Percentiles rank a stretch among this genome's conserved stretches.
phyloP scores from a whole-genome alignment of 2,329 filamentous ascomycete genomes.

The Dactylonectria macrodidyma region DNA sequence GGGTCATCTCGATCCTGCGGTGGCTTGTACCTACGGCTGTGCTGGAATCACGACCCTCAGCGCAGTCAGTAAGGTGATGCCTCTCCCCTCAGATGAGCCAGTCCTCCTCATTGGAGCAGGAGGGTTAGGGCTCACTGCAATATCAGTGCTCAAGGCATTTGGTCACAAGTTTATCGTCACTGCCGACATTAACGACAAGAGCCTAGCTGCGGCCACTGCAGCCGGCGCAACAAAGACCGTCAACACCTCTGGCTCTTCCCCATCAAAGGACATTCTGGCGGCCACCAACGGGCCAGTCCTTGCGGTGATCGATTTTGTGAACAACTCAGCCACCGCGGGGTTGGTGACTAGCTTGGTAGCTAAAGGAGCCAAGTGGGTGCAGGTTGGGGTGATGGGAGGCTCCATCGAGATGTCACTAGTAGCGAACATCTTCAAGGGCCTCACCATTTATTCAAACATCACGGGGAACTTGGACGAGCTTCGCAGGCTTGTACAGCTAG shows the following conservation, averaged over 20 bases:
- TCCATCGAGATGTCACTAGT: constrained; percentile 32
- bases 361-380: constrained; percentile 32
- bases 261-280: constrained; percentile 18
- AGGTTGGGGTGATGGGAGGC: constrained; percentile 33
- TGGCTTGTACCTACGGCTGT: constrained; percentile 27
- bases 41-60: constrained; percentile 31
- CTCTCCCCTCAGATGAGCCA: constrained; percentile 19
- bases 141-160: constrained; percentile 19
- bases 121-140: constrained; percentile 26
- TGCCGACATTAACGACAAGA: constrained; percentile 25
- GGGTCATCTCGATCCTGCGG: constrained; percentile 25
- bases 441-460: constrained; percentile 33
- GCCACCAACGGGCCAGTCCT: constrained; percentile 25
- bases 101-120: constrained; percentile 26
- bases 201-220: constrained; percentile 9
- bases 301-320: constrained; percentile 32
- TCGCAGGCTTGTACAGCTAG: constrained; percentile 17
- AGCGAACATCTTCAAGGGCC: constrained; percentile 30
- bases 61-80: constrained; percentile 28
- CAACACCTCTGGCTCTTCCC: constrained; percentile 13
- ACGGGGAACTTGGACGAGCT: constrained; percentile 28
- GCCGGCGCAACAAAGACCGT: constrained; percentile 30
- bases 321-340: constrained; percentile 21
- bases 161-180: constrained; percentile 27
- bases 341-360: constrained; percentile 20